phyloP scores from a whole-genome alignment of 495 filamentous ascomycete species.

The Bryoglossum gracile region DNA sequence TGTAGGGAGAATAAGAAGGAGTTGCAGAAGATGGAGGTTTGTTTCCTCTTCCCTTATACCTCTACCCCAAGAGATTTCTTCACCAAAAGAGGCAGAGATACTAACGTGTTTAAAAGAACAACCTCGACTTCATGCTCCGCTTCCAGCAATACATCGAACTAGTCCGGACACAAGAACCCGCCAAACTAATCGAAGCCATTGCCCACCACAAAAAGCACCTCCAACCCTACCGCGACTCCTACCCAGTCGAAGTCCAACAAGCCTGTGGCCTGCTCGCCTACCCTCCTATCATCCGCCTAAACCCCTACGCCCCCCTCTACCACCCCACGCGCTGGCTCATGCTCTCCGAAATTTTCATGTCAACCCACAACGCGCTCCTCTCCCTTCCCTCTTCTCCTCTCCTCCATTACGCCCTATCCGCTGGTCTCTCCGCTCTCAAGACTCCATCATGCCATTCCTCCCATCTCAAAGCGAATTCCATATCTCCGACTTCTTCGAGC shows the following conservation, averaged over 20 bases:
- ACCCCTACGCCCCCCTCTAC: slow-evolving; percentile 39
- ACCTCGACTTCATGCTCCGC: slow-evolving; percentile 89
- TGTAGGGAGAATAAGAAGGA: slow-evolving; percentile 86
- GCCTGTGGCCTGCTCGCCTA: slow-evolving; percentile 78
- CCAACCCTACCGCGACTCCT: slow-evolving; percentile 54
- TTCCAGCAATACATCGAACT: slow-evolving; percentile 94
- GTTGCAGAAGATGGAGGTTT: slow-evolving; percentile 73
- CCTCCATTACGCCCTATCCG: slow-evolving; percentile 85
- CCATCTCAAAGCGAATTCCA: slow-evolving; percentile 13
- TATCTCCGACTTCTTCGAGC: slow-evolving; percentile 21
- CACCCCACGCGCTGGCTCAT: slow-evolving; percentile 44
- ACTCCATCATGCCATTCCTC: slow-evolving; percentile 88
- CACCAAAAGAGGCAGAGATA: not conserved
- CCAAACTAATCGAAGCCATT: slow-evolving; percentile 67
- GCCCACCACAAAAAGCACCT: slow-evolving; percentile 76
- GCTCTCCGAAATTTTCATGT: slow-evolving; percentile 75
- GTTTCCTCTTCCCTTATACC: slow-evolving; percentile 20
- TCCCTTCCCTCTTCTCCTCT: slow-evolving; percentile 76
- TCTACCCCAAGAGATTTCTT: too few species aligned
- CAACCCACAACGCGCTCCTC: slow-evolving; percentile 80
- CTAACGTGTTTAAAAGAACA: slow-evolving; percentile 52
- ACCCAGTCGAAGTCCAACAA: slow-evolving; percentile 59
- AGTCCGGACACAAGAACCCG: slow-evolving; percentile 52
- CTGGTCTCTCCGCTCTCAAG: slow-evolving; percentile 90
- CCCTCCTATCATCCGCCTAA: slow-evolving; percentile 51